A percentile compares a stretch with the other conserved stretches of the same genome.
phyloP scores from a whole-genome alignment of 1,284 basidiomycete species.

The Pseudozyma tsukubaensis region DNA sequence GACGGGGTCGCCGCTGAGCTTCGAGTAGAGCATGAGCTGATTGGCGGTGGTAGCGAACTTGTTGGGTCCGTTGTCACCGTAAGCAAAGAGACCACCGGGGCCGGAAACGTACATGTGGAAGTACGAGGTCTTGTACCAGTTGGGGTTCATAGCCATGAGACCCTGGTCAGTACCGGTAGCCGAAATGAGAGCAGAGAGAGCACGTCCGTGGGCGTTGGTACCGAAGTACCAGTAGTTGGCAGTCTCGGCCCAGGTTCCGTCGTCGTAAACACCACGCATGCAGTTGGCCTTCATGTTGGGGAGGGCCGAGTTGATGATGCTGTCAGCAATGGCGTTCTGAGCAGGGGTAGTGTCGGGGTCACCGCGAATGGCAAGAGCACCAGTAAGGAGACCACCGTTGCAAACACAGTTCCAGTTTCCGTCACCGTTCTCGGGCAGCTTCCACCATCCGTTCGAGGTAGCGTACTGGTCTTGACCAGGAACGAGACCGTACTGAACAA shows the following conservation, averaged over 20 bases:
- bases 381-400: conserved; percentile 90
- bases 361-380: conserved; percentile 83
- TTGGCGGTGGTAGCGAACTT: conserved; percentile 77
- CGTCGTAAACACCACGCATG: conserved; percentile 73
- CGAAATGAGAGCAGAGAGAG: conserved; percentile 82
- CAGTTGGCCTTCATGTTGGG: conserved; percentile 85
- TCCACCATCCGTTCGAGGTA: conserved; percentile 71
- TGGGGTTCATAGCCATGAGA: conserved; percentile 73
- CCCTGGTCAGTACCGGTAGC: conserved; percentile 87
- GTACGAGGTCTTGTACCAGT: conserved; percentile 79
- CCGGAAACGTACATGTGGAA: conserved; percentile 93
- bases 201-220: conserved; percentile 91
- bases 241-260: conserved; percentile 96
- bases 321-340: conserved; percentile 77
- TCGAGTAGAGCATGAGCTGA: conserved; percentile 61
- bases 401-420: conserved; percentile 99
- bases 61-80: conserved; percentile 94
- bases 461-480: conserved; percentile 72
- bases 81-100: conserved; percentile 87
- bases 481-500: conserved; percentile 79
- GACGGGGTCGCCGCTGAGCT: conserved; percentile 71
- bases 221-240: conserved; percentile 76
- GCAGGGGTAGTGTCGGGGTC: conserved; percentile 75
- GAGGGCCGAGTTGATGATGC: conserved; percentile 78
- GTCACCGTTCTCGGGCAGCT: conserved; percentile 67